These are phyloP conservation scores for Pestalotiopsis fici DNA, from an alignment of 2,329 filamentous ascomycete species.

Conservation along the genomic window DNA sequence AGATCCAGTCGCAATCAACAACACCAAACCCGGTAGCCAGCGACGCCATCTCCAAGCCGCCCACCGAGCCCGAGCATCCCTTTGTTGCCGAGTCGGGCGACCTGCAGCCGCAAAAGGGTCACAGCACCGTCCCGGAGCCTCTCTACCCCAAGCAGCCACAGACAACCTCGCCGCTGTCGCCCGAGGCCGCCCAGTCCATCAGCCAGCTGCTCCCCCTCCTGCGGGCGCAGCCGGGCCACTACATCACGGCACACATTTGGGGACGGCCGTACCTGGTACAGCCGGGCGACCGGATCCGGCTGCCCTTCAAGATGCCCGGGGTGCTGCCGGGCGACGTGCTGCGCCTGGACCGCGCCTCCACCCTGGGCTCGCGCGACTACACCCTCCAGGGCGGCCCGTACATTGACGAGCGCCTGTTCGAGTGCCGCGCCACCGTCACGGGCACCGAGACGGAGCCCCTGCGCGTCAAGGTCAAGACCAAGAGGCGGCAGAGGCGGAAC, in stretches of 20 bases:
- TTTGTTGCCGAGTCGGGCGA: constrained; percentile 11
- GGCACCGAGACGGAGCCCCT: constrained; percentile 82
- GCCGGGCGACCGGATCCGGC: constrained; percentile 71
- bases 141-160: constrained; percentile 15
- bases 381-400: constrained; percentile 83
- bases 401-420: constrained; percentile 80
- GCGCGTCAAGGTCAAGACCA: constrained; percentile 78
- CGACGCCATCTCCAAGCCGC: constrained; percentile 5
- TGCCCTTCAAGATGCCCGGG: constrained; percentile 78
- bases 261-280: constrained; percentile 79
- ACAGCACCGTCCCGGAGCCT: constrained; percentile 4
- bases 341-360: constrained; percentile 80
- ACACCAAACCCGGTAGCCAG: constrained; percentile 3
- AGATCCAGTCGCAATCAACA: not conserved
- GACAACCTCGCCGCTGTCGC: constrained; percentile 27
- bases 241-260: constrained; percentile 80
- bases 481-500: constrained; percentile 72
- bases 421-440: constrained; percentile 82
- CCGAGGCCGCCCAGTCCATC: constrained; percentile 52
- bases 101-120: constrained; percentile 14
- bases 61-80: constrained; percentile 16
- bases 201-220: constrained; percentile 67
- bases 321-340: constrained; percentile 82
- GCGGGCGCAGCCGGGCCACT: constrained; percentile 72
- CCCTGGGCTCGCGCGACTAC: constrained; percentile 85